These are phyloP conservation scores for Blastomyces silverae DNA, from an alignment of 2,329 filamentous ascomycete genomes.

Conservation along the genomic window DNA sequence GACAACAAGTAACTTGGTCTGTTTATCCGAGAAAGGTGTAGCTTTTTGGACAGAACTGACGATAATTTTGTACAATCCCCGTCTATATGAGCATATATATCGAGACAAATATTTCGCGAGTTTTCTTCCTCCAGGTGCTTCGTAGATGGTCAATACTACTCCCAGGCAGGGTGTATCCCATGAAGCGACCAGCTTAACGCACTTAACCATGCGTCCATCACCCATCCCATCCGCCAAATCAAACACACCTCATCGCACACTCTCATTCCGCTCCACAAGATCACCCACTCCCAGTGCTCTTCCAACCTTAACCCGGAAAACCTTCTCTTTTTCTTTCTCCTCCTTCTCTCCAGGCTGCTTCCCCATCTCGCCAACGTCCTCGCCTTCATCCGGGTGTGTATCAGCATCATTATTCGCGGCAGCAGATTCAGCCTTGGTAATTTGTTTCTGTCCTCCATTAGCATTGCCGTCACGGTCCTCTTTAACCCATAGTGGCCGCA, in stretches of 20 bases:
- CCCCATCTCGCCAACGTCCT: slow-evolving; percentile 61
- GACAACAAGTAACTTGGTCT: not conserved
- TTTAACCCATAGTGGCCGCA: slow-evolving; percentile 48
- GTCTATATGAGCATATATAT: not conserved
- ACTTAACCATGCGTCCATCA: not conserved
- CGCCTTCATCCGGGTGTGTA: slow-evolving; percentile 46
- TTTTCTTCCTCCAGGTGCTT: not conserved
- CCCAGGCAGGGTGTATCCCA: not conserved
- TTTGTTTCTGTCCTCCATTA: slow-evolving; percentile 39
- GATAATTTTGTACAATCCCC: not conserved
- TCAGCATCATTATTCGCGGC: slow-evolving; percentile 27
- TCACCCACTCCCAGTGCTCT: slow-evolving; percentile 67
- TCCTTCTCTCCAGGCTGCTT: slow-evolving; percentile 41
- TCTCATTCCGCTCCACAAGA: slow-evolving; percentile 46
- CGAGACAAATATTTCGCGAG: not conserved
- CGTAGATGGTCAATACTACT: not conserved
- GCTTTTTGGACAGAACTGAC: not conserved
- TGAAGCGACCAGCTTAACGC: not conserved
- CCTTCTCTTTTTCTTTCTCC: slow-evolving; percentile 51
- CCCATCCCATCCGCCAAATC: not conserved
- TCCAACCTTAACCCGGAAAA: slow-evolving; percentile 81
- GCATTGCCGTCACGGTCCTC: slow-evolving; percentile 40
- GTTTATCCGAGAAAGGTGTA: not conserved
- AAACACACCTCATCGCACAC: slow-evolving; percentile 20
- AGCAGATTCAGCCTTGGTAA: slow-evolving; percentile 30